Evolutionary conservation across 495 filamentous ascomycete genomes (phyloP).

Genomic region (Platismatia glauca): DNA sequence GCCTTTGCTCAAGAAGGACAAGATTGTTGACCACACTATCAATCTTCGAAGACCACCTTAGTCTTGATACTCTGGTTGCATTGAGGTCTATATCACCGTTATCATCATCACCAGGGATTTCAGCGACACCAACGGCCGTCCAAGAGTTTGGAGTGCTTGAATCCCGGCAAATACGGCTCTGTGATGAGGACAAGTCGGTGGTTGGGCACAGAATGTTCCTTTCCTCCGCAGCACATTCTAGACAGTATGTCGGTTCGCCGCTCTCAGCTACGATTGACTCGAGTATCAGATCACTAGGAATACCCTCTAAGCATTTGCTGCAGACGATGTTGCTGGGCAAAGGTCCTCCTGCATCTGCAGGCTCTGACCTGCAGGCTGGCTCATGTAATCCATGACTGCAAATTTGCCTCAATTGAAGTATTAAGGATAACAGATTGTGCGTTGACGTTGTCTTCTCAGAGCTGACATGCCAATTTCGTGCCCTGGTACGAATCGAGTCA

Average conservation of each 20-base stretch:
- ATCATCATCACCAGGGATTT: not conserved
- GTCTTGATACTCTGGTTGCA: not conserved
- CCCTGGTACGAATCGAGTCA: not conserved
- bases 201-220: not conserved
- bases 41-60: slow-evolving; percentile 1
- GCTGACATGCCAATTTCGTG: slow-evolving; percentile 1
- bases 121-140: not conserved
- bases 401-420: slow-evolving; percentile 11
- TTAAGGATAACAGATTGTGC: slow-evolving; percentile 1
- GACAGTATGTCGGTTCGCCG: not conserved
- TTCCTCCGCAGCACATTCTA: slow-evolving; percentile 2
- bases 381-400: slow-evolving; percentile 7
- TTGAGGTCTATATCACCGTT: not conserved
- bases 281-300: not conserved
- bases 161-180: not conserved
- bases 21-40: slow-evolving; percentile 5
- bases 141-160: not conserved
- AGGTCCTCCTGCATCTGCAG: not conserved
- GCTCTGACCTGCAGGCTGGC: not conserved
- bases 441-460: not conserved
- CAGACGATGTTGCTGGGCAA: not conserved
- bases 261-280: not conserved
- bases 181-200: not conserved
- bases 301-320: not conserved
- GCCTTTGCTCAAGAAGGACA: not conserved